These are phyloP conservation scores for Fraxinus velutina DNA, from an alignment of 305 asterid species.

Conservation along the genomic window DNA sequence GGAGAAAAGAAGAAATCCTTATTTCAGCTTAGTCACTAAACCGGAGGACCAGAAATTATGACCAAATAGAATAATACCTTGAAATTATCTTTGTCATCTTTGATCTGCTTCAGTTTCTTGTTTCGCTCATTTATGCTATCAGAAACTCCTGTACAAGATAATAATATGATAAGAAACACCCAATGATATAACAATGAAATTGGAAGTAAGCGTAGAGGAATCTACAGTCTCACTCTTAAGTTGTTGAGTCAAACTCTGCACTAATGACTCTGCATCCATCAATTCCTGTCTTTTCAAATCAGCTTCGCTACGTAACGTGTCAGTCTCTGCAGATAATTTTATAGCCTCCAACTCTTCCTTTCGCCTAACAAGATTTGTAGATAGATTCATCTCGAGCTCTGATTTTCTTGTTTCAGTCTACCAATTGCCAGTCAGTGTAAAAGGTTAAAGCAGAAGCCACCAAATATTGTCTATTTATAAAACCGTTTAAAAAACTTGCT, in stretches of 20 bases:
- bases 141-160: constrained; percentile 53
- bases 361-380: constrained; percentile 88
- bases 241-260: constrained; percentile 61
- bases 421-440: constrained; percentile 20
- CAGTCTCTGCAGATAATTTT: constrained; percentile 65
- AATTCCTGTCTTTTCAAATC: constrained; percentile 81
- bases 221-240: constrained; percentile 55
- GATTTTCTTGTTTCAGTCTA: constrained; percentile 91
- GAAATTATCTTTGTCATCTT: constrained; percentile 61
- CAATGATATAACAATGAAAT: constrained; percentile 11
- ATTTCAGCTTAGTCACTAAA: constrained; percentile 14
- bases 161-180: constrained; percentile 13
- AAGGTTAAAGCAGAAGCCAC: constrained; percentile 19
- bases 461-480: neutral
- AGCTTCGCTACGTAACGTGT: constrained; percentile 66
- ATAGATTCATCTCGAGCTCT: constrained; percentile 96
- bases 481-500: constrained; percentile 22
- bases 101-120: constrained; percentile 61
- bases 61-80: constrained; percentile 49
- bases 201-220: constrained; percentile 19
- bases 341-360: constrained; percentile 92
- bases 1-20: constrained; percentile 1
- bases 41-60: constrained; percentile 21
- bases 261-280: constrained; percentile 51
- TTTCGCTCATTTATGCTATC: constrained; percentile 53